These are phyloP conservation scores for Aspergillus haitiensis DNA, from an alignment of 495 filamentous ascomycete species.

Conservation along the genomic window DNA sequence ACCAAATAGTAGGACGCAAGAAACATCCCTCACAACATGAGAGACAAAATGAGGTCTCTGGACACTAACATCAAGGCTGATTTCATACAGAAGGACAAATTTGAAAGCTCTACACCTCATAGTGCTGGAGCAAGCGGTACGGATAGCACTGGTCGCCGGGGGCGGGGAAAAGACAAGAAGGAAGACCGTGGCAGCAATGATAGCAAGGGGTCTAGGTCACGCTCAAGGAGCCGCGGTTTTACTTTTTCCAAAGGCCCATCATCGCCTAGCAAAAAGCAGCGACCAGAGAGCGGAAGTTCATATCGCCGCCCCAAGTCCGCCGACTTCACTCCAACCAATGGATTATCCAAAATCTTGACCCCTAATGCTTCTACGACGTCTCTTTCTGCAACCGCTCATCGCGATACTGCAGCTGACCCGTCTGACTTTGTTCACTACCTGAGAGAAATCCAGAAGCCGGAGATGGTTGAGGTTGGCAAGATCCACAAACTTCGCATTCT, in stretches of 20 bases:
- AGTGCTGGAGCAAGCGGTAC: conserved; percentile 33
- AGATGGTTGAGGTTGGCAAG: conserved; percentile 85
- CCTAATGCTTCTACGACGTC: conserved; percentile 44
- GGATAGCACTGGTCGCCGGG: conserved; percentile 45
- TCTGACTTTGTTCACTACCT: conserved; percentile 82
- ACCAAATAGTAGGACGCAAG: conserved; percentile 66
- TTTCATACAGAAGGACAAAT: conserved; percentile 85
- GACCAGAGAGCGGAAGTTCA: conserved; percentile 45
- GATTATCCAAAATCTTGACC: conserved; percentile 48
- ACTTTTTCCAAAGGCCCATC: conserved; percentile 64
- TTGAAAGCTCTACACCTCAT: conserved; percentile 53
- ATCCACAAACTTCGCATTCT: conserved; percentile 90
- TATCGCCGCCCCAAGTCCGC: conserved; percentile 45
- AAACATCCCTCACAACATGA: conserved; percentile 90
- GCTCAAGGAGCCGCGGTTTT: conserved; percentile 76
- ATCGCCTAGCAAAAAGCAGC: conserved; percentile 58
- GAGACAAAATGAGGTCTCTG: conserved; percentile 88
- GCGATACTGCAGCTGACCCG: conserved; percentile 57
- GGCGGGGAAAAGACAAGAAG: conserved; percentile 43
- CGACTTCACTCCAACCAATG: conserved; percentile 44
- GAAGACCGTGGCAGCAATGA: conserved; percentile 37
- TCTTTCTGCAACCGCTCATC: conserved; percentile 41
- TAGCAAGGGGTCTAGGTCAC: conserved; percentile 55
- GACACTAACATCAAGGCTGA: conserved; percentile 90
- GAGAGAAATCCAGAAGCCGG: conserved; percentile 71